phyloP scores from a whole-genome alignment of 345 rosid genomes.

The Populus deltoides region DNA sequence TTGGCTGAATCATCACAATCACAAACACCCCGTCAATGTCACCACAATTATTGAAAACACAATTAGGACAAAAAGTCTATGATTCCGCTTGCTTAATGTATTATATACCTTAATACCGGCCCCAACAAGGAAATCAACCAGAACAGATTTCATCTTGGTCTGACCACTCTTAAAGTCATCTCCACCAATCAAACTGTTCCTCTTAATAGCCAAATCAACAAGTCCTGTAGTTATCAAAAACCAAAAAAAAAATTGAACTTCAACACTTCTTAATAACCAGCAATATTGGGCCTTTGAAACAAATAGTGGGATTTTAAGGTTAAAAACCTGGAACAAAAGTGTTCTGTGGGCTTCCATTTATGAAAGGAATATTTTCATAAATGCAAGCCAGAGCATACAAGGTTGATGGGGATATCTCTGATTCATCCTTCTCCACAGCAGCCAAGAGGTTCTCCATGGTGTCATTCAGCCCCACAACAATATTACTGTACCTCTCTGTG shows the following conservation, averaged over 20 bases:
- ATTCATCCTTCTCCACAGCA: constrained; percentile 73
- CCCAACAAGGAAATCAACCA: constrained; percentile 94
- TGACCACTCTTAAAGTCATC: constrained; percentile 99
- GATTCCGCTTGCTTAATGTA: not conserved
- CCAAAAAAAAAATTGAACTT: not conserved
- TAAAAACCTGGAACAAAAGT: constrained; percentile 89
- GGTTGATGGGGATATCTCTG: constrained; percentile 96
- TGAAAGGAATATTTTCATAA: constrained; percentile 81
- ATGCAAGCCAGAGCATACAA: constrained; percentile 85
- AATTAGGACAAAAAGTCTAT: not conserved
- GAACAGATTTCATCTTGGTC: constrained; percentile 95
- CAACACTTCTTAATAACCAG: not conserved
- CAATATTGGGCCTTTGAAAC: not conserved
- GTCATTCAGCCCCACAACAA: constrained; percentile 81
- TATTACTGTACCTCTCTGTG: constrained; percentile 95
- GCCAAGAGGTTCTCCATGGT: constrained; percentile 80
- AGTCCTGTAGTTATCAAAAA: constrained; percentile 47
- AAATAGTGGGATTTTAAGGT: not conserved
- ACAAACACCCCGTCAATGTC: constrained; percentile 1
- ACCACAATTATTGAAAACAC: not conserved
- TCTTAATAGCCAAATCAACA: constrained; percentile 80
- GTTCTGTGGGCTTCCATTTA: constrained; percentile 98
- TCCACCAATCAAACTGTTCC: constrained; percentile 87
- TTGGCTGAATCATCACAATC: constrained; percentile 51
- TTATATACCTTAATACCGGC: constrained; percentile 85